Evolutionary conservation across 2,329 filamentous ascomycete genomes (phyloP), one percentile per base, ranked within the genome.

Genomic region (Monosporascus sp.): DNA sequence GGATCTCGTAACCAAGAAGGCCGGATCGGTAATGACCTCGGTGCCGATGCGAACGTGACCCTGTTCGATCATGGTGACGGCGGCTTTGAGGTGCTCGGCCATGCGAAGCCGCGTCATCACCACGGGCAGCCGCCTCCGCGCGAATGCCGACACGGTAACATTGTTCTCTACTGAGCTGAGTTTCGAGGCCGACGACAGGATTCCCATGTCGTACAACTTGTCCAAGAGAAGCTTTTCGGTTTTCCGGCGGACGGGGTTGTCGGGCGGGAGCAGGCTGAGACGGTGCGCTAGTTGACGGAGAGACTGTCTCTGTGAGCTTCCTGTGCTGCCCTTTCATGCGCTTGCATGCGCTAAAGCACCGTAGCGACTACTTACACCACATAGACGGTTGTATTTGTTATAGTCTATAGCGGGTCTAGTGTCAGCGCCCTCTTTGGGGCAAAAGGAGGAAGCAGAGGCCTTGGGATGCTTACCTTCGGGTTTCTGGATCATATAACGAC

Each of bases 171-270:
- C 89, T 54, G 88, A 86, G 18, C 87, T 89, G 51, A 92, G 84
- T 72, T 91, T 90, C 7, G 88, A 88, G 7, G 84, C 84, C 31
- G 82, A 84, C 11, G 86, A 84, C 28, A 97, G 75, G 50, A 99
- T 81, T 5, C 93, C 94, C 85, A 97, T 95, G 65, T 93, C 87
- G 74, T 91, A 88, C 50, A 99, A 81, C 75, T 99, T 99, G 69
- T 93, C 87, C 37, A 99, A 82, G 48, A 99, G 78, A 50, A 95
- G 81, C 51, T 88, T 82, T 72, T 99, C 94, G 70, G 95, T 87
- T 71, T 94, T 91, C 60, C 84, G 80, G 53, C 94, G 87, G 58
- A 88, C 82, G 7, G 88, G 78, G 65, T 88, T 94, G 35, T 89
- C 80, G 51, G 87, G 85, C 0, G 93, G 92, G 18, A 99, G 84